Evolutionary conservation across 352 stramenopile genomes (phyloP).

Genomic region (Phytophthora syringae): DNA sequence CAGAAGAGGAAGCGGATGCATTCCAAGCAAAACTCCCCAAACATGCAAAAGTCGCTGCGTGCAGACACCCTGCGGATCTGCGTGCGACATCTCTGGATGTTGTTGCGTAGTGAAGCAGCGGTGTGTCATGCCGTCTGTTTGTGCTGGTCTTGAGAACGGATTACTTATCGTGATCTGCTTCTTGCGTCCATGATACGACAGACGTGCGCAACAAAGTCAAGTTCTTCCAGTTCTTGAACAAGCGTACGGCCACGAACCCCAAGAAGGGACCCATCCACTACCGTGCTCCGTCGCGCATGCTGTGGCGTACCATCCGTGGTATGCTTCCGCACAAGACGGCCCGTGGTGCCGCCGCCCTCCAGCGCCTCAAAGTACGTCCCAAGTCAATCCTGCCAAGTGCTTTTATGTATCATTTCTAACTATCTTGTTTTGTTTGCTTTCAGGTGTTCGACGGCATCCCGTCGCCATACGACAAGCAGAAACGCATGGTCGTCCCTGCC

Average conservation of each 20-base stretch:
- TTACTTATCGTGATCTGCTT: constrained; percentile 42
- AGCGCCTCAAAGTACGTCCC: constrained; percentile 91
- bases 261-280: constrained; percentile 98
- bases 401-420: neutral
- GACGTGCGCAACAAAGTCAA: constrained; percentile 97
- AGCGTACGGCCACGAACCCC: constrained; percentile 98
- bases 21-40: constrained; percentile 50
- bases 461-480: constrained; percentile 98
- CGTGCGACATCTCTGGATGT: constrained; percentile 29
- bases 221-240: constrained; percentile 99
- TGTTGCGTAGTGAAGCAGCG: constrained; percentile 36
- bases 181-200: constrained; percentile 50
- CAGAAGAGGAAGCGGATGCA: constrained; percentile 12
- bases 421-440: neutral
- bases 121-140: constrained; percentile 87
- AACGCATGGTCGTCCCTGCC: constrained; percentile 98
- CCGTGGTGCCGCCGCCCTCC: constrained; percentile 95
- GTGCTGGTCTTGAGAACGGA: constrained; percentile 35
- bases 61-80: constrained; percentile 75
- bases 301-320: constrained; percentile 93
- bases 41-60: constrained; percentile 93
- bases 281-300: constrained; percentile 96
- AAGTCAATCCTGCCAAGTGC: neutral
- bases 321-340: constrained; percentile 99
- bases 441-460: constrained; percentile 99